Conservation (phyloP, 2,329 filamentous ascomycete species). For the Calonectria crousiana region DNA sequence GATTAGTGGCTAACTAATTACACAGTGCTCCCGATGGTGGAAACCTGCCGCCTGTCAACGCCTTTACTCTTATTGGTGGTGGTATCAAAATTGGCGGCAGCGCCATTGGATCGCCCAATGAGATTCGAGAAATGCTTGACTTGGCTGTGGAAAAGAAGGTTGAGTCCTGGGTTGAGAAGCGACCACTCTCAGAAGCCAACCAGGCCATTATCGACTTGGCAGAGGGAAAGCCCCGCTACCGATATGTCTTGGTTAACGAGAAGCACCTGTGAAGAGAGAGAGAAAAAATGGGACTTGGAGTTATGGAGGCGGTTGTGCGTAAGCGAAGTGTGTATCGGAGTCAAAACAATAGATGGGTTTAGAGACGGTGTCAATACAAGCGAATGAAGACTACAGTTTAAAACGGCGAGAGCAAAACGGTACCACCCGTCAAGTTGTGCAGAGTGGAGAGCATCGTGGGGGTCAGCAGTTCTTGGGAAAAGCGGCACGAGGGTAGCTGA, state of each 20-base stretch:
- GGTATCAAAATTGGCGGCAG: slow-evolving; percentile 47
- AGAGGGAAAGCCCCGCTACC: slow-evolving; percentile 62
- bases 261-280: slow-evolving; percentile 1
- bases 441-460: slow-evolving; percentile 16
- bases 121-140: slow-evolving; percentile 70
- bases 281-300: background rate
- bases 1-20: background rate
- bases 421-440: slow-evolving; percentile 4
- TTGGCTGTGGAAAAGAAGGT: slow-evolving; percentile 68
- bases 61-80: slow-evolving; percentile 9
- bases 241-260: slow-evolving; percentile 52
- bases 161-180: slow-evolving; percentile 66
- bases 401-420: slow-evolving; percentile 18
- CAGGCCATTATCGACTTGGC: slow-evolving; percentile 68
- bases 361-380: background rate
- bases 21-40: slow-evolving; percentile 42
- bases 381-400: slow-evolving; percentile 15
- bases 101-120: slow-evolving; percentile 60
- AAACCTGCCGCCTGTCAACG: slow-evolving; percentile 22
- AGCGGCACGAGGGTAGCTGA: slow-evolving; percentile 13
- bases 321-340: background rate
- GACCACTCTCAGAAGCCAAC: slow-evolving; percentile 67
- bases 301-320: background rate
- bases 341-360: background rate
- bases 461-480: slow-evolving; percentile 12